A percentile compares a stretch with the other conserved stretches of the same genome.
Evolutionary conservation across 1,139 yeast species (phyloP).

Genomic region (Tardiomyces blankii): DNA sequence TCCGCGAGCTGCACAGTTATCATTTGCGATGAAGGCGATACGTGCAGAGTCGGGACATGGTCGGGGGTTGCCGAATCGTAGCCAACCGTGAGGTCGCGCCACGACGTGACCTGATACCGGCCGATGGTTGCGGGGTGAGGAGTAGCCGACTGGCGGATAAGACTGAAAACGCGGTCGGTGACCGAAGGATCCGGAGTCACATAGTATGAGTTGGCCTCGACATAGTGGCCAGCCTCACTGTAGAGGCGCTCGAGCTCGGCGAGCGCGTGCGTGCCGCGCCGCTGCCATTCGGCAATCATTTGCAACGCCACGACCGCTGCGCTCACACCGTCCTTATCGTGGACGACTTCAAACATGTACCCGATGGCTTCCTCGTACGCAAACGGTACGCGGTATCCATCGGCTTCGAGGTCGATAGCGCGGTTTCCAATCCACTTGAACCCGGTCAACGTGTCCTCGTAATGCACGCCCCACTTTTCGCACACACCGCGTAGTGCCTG

Average conservation of each 20-base stretch:
- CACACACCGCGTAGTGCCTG: conserved; percentile 73
- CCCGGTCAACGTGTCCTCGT: conserved; percentile 81
- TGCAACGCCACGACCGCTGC: conserved; percentile 76
- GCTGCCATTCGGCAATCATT: conserved; percentile 43
- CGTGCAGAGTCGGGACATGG: conserved; percentile 53
- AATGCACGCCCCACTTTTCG: conserved; percentile 44
- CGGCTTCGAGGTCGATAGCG: conserved; percentile 56
- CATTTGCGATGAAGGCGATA: conserved; percentile 72
- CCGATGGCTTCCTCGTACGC: conserved; percentile 97
- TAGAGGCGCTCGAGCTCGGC: conserved; percentile 50
- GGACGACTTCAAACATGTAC: conserved; percentile 76
- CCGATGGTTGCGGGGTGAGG: conserved; percentile 32
- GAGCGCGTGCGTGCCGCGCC: conserved; percentile 21
- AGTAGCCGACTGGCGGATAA: conserved; percentile 28
- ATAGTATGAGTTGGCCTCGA: conserved; percentile 83
- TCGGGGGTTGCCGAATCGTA: conserved; percentile 59
- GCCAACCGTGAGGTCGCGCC: conserved; percentile 83
- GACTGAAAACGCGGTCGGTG: conserved; percentile 43
- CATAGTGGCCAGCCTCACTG: conserved; percentile 62
- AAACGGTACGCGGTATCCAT: conserved; percentile 68
- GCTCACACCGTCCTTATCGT: conserved; percentile 88
- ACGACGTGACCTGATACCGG: conserved; percentile 40
- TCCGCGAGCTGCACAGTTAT: conserved; percentile 41
- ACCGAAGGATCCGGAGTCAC: conserved; percentile 42
- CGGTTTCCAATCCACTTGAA: conserved; percentile 96